phyloP scores from a whole-genome alignment of 2,329 filamentous ascomycete genomes.

The Talaromyces sp. region DNA sequence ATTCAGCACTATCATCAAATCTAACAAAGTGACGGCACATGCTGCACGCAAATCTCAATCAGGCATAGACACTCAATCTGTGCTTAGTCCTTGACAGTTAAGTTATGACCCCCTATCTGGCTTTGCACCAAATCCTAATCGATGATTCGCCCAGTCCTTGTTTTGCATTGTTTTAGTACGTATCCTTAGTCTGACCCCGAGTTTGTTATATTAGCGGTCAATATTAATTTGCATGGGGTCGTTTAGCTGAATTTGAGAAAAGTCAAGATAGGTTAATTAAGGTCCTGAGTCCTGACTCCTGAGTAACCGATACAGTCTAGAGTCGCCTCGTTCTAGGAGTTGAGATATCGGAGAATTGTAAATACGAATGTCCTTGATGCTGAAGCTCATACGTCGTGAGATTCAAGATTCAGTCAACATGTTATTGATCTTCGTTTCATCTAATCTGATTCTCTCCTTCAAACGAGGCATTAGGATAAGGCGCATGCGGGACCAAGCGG shows the following conservation, averaged over 20 bases:
- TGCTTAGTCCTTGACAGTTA: background rate
- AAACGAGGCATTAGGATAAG: background rate
- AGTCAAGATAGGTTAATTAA: background rate
- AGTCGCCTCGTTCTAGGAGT: background rate
- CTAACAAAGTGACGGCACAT: background rate
- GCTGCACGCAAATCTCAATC: slow-evolving; percentile 8
- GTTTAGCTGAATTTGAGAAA: background rate
- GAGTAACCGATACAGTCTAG: background rate
- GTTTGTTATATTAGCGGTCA: background rate
- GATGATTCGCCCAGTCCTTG: background rate
- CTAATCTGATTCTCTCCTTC: background rate
- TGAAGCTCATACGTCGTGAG: background rate
- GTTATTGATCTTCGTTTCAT: background rate
- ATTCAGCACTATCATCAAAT: background rate
- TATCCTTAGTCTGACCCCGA: background rate
- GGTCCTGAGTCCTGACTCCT: background rate
- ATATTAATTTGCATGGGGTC: background rate
- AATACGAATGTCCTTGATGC: background rate
- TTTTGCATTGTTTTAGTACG: background rate
- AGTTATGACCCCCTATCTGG: background rate
- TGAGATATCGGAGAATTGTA: background rate
- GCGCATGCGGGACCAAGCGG: slow-evolving; percentile 3
- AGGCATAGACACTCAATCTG: slow-evolving; percentile 5
- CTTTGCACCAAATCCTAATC: too few species aligned
- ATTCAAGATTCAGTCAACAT: background rate